Percentiles rank a stretch among this genome's conserved stretches.
Conservation (phyloP, 176 grass and related monocot genomes). For the Aechmea fasciata region DNA sequence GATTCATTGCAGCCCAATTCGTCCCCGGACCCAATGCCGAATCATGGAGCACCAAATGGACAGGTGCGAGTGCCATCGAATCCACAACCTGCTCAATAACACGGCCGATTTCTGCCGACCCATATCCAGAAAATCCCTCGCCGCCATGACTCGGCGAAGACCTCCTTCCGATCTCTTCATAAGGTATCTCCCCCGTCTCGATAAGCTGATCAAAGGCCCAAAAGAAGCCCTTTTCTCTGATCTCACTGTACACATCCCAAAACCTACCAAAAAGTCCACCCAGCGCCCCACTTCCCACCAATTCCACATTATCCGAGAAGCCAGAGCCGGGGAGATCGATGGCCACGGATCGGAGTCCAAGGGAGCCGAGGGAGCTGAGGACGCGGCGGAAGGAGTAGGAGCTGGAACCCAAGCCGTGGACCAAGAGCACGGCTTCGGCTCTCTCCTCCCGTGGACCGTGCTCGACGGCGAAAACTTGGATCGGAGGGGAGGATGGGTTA, state of each 20-base stretch:
- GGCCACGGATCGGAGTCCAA: slow-evolving; percentile 24
- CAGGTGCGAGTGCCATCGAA: slow-evolving; percentile 33
- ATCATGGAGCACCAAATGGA: slow-evolving; percentile 79
- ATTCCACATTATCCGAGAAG: slow-evolving; percentile 29
- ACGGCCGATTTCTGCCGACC: slow-evolving; percentile 26
- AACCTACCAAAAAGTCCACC: slow-evolving; percentile 17
- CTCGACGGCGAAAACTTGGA: slow-evolving; percentile 44
- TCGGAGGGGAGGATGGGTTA: not conserved
- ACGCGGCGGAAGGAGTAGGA: slow-evolving; percentile 65
- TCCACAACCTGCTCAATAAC: slow-evolving; percentile 36
- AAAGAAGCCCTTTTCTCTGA: slow-evolving; percentile 58
- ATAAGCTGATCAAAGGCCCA: slow-evolving; percentile 77
- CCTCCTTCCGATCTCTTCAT: slow-evolving; percentile 24
- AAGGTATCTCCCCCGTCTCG: slow-evolving; percentile 56
- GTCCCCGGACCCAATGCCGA: slow-evolving; percentile 39
- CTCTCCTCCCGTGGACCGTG: slow-evolving; percentile 16
- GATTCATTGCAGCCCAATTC: slow-evolving; percentile 37
- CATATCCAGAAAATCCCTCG: slow-evolving; percentile 22
- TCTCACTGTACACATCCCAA: slow-evolving; percentile 30
- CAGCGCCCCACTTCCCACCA: not conserved
- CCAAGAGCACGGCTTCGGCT: slow-evolving; percentile 32
- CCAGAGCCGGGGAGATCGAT: slow-evolving; percentile 55
- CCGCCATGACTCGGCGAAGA: not conserved
- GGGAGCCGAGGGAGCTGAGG: slow-evolving; percentile 27
- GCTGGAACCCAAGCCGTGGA: slow-evolving; percentile 48